These are phyloP conservation scores for Rhodotorula sp. DNA, from an alignment of 1,284 basidiomycete species.

Conservation along the genomic window DNA sequence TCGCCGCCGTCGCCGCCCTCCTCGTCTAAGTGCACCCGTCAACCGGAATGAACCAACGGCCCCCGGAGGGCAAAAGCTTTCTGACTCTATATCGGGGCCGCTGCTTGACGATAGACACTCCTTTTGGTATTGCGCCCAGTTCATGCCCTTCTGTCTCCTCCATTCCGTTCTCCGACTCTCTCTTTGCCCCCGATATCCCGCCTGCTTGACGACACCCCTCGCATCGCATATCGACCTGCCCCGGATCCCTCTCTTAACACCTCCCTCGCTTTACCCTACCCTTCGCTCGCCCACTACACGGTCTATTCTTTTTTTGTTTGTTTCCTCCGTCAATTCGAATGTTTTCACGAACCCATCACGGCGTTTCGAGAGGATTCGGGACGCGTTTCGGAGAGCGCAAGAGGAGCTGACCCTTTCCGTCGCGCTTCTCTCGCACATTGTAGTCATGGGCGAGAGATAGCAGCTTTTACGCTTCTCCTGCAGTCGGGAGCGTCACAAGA, in stretches of 20 bases:
- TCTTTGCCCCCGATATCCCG: not conserved
- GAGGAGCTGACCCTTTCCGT: no score
- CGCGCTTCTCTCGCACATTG: no score
- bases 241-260: not conserved
- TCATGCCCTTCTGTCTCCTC: not conserved
- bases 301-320: not conserved
- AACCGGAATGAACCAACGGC: not conserved
- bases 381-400: no score
- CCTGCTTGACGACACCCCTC: constrained; percentile 1
- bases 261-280: not conserved
- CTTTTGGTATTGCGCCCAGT: not conserved
- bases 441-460: no score
- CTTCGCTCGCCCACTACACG: not conserved
- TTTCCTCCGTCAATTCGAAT: not conserved
- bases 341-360: not conserved
- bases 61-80: not conserved
- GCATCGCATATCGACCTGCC: not conserved
- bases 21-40: constrained; percentile 14
- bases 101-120: not conserved
- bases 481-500: no score
- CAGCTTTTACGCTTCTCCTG: no score
- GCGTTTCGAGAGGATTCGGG: not conserved
- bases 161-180: not conserved
- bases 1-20: constrained; percentile 22
- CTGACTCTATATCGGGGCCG: not conserved